A percentile compares a stretch with the other conserved stretches of the same genome.
Evolutionary conservation across 352 stramenopile genomes (phyloP).

Genomic region (Thraustochytrium sp.): DNA sequence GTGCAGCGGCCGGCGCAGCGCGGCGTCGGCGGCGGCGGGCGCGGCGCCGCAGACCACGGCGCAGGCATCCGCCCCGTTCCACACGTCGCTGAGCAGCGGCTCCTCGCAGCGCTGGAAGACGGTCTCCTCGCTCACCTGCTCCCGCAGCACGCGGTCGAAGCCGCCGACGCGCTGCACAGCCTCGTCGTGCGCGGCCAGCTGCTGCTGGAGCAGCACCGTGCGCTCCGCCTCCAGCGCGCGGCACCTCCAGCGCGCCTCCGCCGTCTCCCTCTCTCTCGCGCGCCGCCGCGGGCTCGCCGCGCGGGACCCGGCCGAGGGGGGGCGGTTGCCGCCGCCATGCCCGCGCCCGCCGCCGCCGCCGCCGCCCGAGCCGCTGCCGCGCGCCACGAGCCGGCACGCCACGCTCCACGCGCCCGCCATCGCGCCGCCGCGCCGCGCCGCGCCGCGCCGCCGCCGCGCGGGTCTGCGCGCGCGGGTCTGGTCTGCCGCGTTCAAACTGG

Average conservation of each 20-base stretch:
- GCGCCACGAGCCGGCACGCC: background rate
- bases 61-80: constrained; percentile 12
- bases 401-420: background rate
- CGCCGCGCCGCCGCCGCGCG: too few relatives aligned
- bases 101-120: constrained; percentile 19
- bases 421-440: too few relatives aligned
- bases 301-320: background rate
- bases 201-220: background rate
- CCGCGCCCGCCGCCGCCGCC: too few relatives aligned
- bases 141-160: constrained; percentile 30
- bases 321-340: too few relatives aligned
- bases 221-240: background rate
- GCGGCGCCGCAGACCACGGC: background rate
- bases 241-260: background rate
- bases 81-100: constrained; percentile 27
- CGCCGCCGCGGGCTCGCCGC: background rate
- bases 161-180: background rate
- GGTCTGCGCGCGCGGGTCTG: too few relatives aligned
- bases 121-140: background rate
- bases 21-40: background rate
- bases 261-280: background rate
- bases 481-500: too few relatives aligned
- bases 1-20: background rate
- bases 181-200: background rate
- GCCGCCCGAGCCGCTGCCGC: too few relatives aligned